Evolutionary conservation across 2,329 filamentous ascomycete species (phyloP), one percentile per base, ranked within the genome.

Genomic region (Aspergillus fischeri): DNA sequence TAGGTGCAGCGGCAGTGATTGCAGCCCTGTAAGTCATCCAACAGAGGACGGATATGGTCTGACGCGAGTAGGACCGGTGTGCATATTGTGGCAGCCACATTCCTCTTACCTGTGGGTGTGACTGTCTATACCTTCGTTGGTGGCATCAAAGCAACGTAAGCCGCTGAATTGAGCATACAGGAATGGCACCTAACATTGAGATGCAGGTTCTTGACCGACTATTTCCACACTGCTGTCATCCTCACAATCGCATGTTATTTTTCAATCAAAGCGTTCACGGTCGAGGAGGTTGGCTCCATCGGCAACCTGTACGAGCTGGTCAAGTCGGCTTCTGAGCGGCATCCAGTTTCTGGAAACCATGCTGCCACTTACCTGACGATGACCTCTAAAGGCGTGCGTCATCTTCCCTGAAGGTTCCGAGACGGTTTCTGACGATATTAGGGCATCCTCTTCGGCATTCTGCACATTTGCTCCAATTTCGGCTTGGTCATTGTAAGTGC

Each of bases 311-410:
- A 78, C 45, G 79, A 83, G 4, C 73, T 83, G 0, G 69, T 85
- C 14, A 72, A 78, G 5, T 71, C 76, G 3, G 78, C 80, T 0
- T 77, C 75, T 0, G 64, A 70, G 2, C 70, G 71, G 0, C 72
- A 79, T 41, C 81, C 81, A 0, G 78, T 84, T 0, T 66, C 71
- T 0, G 83, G 81, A 0, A 85, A 85, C 41, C 69, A 81, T 20
- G 66, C 76, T n/a, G 82, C 82, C 0, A 81, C 80, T 0, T 83
- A 81, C 57, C 60, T 85, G 52, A 84, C 83, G 0, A 81, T 85
- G 80, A 82, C 77, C 0, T 82, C 80, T 2, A 79, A 81, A 55
- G 72, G 73, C 20, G 77, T 78, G 35, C 74, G 70, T 9, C 0
- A 38, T 10, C 3, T n/a, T 10, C 2, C 28, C 9, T 3, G 28